Evolutionary conservation across 2,329 filamentous ascomycete species (phyloP).

Genomic region (Polytolypa hystricis): DNA sequence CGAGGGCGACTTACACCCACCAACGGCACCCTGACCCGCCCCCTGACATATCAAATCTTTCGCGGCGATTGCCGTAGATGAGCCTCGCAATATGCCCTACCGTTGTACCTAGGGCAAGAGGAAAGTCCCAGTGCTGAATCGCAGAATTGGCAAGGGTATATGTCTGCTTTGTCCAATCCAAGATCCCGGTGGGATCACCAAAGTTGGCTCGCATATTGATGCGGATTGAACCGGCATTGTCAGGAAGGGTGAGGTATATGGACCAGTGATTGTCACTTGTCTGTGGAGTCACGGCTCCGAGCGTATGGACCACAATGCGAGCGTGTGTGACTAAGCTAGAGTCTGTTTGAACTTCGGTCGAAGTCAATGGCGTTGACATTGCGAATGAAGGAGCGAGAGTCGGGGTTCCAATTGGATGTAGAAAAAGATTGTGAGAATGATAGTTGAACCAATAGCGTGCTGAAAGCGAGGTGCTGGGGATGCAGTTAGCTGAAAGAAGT

Average conservation of each 20-base stretch:
- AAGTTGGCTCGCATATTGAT: constrained; percentile 1
- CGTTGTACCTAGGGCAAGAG: not conserved
- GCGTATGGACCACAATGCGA: not conserved
- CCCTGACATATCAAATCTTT: too few species aligned
- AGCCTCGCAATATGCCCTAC: not conserved
- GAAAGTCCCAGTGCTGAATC: not conserved
- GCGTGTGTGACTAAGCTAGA: not conserved
- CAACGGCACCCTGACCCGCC: too few species aligned
- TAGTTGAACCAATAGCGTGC: too few species aligned
- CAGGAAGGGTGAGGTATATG: not conserved
- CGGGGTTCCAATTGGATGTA: too few species aligned
- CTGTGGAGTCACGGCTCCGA: not conserved
- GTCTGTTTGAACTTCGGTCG: too few species aligned
- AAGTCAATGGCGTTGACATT: too few species aligned
- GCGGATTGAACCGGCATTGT: not conserved
- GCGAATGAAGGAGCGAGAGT: too few species aligned
- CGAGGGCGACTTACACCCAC: too few species aligned
- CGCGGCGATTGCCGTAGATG: too few species aligned
- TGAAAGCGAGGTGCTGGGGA: too few species aligned
- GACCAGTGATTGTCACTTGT: not conserved
- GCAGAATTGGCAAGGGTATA: not conserved
- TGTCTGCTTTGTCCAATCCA: not conserved
- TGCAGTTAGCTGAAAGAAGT: too few species aligned
- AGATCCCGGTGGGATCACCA: not conserved
- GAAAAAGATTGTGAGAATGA: too few species aligned